Conservation (phyloP, 2,329 filamentous ascomycete genomes). For the Colletotrichum lindemuthianum region DNA sequence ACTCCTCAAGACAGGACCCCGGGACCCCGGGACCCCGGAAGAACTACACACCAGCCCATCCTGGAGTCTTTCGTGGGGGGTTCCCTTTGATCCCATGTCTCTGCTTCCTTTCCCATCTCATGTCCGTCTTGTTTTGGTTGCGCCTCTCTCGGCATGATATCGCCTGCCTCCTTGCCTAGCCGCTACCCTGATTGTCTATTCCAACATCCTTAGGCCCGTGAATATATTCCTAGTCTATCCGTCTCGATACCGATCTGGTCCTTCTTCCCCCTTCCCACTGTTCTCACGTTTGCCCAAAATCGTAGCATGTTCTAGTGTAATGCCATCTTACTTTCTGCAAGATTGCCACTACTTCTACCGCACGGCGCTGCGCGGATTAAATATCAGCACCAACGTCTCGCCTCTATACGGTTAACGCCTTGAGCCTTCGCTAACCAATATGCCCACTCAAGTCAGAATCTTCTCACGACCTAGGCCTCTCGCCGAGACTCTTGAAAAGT, state of each 20-base stretch:
- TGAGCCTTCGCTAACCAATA: conserved; percentile 41
- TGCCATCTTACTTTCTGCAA: conserved; percentile 85
- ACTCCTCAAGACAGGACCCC: conserved; percentile 19
- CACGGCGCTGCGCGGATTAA: conserved; percentile 86
- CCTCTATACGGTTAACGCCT: conserved; percentile 74
- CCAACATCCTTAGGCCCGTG: conserved; percentile 34
- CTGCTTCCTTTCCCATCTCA: conserved; percentile 27
- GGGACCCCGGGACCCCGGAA: conserved; percentile 21
- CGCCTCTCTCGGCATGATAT: conserved; percentile 15
- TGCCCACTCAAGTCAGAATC: conserved; percentile 51
- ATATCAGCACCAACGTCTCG: conserved; percentile 81
- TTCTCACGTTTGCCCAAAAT: conserved; percentile 21
- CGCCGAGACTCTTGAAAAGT: conserved; percentile 71
- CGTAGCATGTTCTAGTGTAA: conserved; percentile 59
- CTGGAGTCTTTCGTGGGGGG: conserved; percentile 29
- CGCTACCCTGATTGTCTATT: conserved; percentile 4
- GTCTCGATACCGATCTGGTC: conserved; percentile 1
- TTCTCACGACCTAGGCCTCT: conserved; percentile 75
- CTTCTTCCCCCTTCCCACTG: not conserved
- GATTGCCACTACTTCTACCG: conserved; percentile 95
- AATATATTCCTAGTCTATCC: conserved; percentile 31
- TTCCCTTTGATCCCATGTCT: conserved; percentile 36
- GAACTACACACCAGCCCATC: conserved; percentile 23
- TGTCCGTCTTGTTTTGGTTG: conserved; percentile 10
- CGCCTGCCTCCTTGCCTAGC: conserved; percentile 13